Conservation (phyloP, 306 rosid species). For the Notholithocarpus densiflorus region DNA sequence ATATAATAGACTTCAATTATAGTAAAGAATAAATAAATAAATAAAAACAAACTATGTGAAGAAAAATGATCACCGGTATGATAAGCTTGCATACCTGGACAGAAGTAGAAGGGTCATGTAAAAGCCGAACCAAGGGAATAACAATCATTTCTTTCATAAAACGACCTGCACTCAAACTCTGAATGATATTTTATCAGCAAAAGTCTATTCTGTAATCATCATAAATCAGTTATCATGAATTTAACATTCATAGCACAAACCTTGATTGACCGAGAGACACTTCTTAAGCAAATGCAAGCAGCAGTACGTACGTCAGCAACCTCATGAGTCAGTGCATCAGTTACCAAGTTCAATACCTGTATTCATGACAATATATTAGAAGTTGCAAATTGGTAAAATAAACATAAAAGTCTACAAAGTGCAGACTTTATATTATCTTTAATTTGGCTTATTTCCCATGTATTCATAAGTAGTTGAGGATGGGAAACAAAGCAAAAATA, state of each 20-base stretch:
- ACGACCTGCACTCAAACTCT: conserved; percentile 89
- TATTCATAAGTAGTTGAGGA: neutral
- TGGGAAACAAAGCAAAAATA: neutral
- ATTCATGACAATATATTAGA: conserved; percentile 19
- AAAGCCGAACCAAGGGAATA: conserved; percentile 75
- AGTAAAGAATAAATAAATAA: neutral
- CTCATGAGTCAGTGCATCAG: conserved; percentile 65
- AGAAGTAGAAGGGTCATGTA: conserved; percentile 61
- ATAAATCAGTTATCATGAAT: conserved; percentile 18
- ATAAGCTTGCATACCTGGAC: conserved; percentile 64
- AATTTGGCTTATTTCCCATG: neutral
- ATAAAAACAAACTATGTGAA: neutral
- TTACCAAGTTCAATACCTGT: conserved; percentile 58
- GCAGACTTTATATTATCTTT: conserved; percentile 11
- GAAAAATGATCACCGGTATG: conserved; percentile 17
- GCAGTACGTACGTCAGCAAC: conserved; percentile 64
- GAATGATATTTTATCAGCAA: conserved; percentile 49
- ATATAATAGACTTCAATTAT: neutral
- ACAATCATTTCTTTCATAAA: conserved; percentile 79
- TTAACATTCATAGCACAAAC: conserved; percentile 37
- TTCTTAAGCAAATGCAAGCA: conserved; percentile 92
- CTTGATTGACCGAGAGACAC: conserved; percentile 88
- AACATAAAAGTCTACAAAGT: neutral
- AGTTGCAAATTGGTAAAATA: conserved; percentile 11
- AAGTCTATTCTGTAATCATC: neutral